Conservation (phyloP, 2,329 filamentous ascomycete species). For the Decorospora gaudefroyi region DNA sequence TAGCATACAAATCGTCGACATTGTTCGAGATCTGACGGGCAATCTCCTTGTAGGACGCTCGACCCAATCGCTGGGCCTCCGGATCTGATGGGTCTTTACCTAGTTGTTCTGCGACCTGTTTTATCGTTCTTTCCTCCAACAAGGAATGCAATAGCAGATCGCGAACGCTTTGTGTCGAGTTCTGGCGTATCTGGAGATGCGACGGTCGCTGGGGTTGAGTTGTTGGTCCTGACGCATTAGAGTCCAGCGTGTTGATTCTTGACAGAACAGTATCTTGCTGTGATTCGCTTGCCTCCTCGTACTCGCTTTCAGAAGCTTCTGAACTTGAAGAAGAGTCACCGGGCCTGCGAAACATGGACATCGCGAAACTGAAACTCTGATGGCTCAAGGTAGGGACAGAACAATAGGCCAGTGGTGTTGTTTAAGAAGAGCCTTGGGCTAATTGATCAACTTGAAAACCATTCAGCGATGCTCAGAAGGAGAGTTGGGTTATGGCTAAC, state of each 20-base stretch:
- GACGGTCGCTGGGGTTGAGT: constrained; percentile 15
- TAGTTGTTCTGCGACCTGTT: constrained; percentile 47
- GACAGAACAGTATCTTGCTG: constrained; percentile 31
- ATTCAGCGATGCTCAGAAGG: constrained; percentile 5
- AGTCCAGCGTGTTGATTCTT: constrained; percentile 37
- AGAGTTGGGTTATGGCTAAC: constrained; percentile 9
- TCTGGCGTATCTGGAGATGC: constrained; percentile 23
- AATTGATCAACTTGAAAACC: constrained; percentile 1
- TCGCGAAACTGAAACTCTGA: constrained; percentile 13
- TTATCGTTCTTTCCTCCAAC: constrained; percentile 52
- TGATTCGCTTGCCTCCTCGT: constrained; percentile 21
- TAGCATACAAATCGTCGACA: constrained; percentile 46
- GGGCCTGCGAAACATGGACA: constrained; percentile 44
- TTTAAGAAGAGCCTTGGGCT: not conserved
- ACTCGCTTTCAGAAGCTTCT: constrained; percentile 29
- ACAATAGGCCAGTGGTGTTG: constrained; percentile 1
- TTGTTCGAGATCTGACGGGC: constrained; percentile 47
- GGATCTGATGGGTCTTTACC: constrained; percentile 41
- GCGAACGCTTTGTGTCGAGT: constrained; percentile 34
- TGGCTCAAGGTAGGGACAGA: not conserved
- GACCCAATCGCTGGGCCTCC: constrained; percentile 45
- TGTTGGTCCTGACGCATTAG: constrained; percentile 23
- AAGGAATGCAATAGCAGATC: constrained; percentile 53
- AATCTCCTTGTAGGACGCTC: constrained; percentile 48
- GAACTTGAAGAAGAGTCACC: constrained; percentile 43